Conservation (phyloP, 345 rosid species). For the Linum lewisii region DNA sequence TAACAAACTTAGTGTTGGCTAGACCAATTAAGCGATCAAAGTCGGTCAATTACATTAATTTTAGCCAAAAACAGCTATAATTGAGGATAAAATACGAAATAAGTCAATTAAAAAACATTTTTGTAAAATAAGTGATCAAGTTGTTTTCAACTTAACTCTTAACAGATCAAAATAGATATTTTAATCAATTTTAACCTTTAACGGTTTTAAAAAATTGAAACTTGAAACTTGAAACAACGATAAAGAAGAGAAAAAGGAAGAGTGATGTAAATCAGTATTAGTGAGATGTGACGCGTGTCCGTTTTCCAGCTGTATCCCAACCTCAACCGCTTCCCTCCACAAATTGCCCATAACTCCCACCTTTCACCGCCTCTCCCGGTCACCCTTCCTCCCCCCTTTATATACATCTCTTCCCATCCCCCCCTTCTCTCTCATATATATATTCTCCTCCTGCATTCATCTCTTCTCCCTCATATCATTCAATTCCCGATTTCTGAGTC, state of each 20-base stretch:
- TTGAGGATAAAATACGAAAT: too few species aligned
- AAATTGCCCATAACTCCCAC: neutral
- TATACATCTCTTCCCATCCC: neutral
- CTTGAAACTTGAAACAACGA: neutral
- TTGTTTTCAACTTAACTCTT: too few species aligned
- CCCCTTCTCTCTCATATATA: neutral
- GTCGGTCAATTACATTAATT: too few species aligned
- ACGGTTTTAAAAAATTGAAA: too few species aligned
- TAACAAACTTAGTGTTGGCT: too few species aligned
- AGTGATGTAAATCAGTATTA: slow-evolving; percentile 1
- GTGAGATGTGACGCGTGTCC: slow-evolving; percentile 1
- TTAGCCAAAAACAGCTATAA: too few species aligned
- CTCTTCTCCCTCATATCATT: neutral
- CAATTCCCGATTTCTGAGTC: too few species aligned
- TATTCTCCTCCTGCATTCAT: neutral
- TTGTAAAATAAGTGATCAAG: too few species aligned
- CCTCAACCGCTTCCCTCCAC: slow-evolving; percentile 2
- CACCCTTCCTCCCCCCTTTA: neutral
- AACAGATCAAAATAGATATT: too few species aligned
- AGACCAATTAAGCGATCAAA: too few species aligned
- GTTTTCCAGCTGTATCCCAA: slow-evolving; percentile 7
- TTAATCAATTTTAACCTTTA: too few species aligned
- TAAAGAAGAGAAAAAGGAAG: neutral
- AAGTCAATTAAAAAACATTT: too few species aligned
- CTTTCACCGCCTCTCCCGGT: slow-evolving; percentile 6